These are phyloP conservation scores for Isatis lusitanica DNA, from an alignment of 441 rosid genomes.

Conservation along the genomic window DNA sequence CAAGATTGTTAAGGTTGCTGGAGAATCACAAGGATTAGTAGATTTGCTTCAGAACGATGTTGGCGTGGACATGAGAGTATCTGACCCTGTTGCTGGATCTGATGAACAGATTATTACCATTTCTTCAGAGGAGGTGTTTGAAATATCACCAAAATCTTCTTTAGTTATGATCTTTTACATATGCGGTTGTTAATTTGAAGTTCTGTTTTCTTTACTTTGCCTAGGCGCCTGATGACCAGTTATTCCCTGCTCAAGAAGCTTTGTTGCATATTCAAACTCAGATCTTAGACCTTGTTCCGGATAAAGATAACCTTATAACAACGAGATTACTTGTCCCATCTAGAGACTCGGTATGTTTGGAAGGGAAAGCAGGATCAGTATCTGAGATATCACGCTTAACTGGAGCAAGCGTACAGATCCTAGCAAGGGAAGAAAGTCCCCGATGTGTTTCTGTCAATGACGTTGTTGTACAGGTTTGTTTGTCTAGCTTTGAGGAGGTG, in stretches of 20 bases:
- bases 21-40: conserved; percentile 72
- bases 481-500: not conserved
- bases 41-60: conserved; percentile 85
- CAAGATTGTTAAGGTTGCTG: conserved; percentile 68
- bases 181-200: not conserved
- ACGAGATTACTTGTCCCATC: conserved; percentile 76
- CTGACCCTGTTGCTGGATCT: conserved; percentile 77
- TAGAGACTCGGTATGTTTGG: conserved; percentile 73
- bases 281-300: conserved; percentile 71
- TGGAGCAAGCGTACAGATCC: conserved; percentile 72
- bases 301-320: conserved; percentile 72
- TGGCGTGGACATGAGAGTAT: conserved; percentile 83
- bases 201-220: conserved; percentile 14
- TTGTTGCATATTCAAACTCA: conserved; percentile 90
- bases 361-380: conserved; percentile 80
- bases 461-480: conserved; percentile 83
- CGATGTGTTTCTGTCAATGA: conserved; percentile 55
- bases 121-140: conserved; percentile 84
- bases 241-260: conserved; percentile 99
- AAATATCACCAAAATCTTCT: not conserved
- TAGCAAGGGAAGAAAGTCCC: conserved; percentile 70
- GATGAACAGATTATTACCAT: conserved; percentile 83
- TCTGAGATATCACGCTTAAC: conserved; percentile 70
- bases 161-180: not conserved
- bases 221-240: conserved; percentile 90